These are phyloP conservation scores for Talaromyces marneffei DNA, from an alignment of 2,329 filamentous ascomycete species.

Conservation along the genomic window DNA sequence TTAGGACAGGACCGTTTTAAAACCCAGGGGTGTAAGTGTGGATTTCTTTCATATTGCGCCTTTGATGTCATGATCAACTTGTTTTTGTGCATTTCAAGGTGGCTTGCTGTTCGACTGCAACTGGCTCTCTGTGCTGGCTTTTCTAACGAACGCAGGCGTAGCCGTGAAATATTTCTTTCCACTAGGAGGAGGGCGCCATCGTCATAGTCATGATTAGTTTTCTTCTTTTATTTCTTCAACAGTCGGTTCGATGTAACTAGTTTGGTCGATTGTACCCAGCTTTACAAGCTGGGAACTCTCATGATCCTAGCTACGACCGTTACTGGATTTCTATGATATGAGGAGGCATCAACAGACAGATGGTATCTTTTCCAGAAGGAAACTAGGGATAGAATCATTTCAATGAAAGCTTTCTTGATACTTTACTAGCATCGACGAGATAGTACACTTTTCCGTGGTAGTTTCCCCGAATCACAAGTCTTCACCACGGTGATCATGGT, in stretches of 20 bases:
- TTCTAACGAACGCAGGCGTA: not conserved
- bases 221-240: not conserved
- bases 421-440: not conserved
- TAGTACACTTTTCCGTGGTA: not conserved
- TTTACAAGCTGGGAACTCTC: constrained; percentile 4
- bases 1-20: not conserved
- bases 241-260: not conserved
- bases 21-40: not conserved
- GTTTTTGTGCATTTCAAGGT: not conserved
- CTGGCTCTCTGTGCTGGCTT: not conserved
- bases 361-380: not conserved
- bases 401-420: not conserved
- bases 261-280: constrained; percentile 5
- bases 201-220: not conserved
- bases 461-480: not conserved
- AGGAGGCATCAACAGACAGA: not conserved
- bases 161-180: not conserved
- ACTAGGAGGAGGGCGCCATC: not conserved
- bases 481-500: not conserved
- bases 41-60: not conserved
- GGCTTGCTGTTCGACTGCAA: not conserved
- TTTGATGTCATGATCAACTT: not conserved
- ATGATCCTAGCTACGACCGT: not conserved
- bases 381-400: not conserved
- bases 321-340: constrained; percentile 1